These are phyloP conservation scores for Termitomyces sp. DNA, from an alignment of 768 basidiomycete species.

Conservation along the genomic window DNA sequence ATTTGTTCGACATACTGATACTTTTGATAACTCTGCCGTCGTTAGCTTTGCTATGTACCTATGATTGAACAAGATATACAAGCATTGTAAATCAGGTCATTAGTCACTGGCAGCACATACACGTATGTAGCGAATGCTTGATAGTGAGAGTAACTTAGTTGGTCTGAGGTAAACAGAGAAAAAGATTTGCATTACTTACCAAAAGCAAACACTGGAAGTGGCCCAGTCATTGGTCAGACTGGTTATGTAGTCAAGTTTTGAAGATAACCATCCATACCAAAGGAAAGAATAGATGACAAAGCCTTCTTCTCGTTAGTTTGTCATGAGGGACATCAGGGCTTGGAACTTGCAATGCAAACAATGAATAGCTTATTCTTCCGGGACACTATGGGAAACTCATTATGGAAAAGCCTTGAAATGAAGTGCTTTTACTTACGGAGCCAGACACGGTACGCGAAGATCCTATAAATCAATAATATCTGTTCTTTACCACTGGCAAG, in stretches of 20 bases:
- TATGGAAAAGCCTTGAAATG: background rate
- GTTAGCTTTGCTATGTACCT: background rate
- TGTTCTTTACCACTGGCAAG: background rate
- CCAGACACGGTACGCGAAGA: background rate
- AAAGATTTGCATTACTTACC: background rate
- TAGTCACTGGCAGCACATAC: background rate
- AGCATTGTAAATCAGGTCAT: background rate
- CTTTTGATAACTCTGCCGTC: background rate
- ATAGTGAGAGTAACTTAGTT: background rate
- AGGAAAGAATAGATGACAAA: background rate
- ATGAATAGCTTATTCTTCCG: background rate
- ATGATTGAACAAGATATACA: background rate
- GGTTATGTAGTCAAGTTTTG: background rate
- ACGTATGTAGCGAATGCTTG: background rate
- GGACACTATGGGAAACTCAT: background rate
- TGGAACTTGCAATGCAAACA: background rate
- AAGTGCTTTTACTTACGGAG: background rate
- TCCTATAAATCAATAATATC: background rate
- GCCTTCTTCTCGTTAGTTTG: background rate
- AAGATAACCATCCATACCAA: background rate
- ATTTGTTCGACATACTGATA: background rate
- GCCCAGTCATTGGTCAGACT: background rate
- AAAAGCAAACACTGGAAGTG: background rate
- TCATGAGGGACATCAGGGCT: background rate
- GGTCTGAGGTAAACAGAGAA: background rate